Percentiles rank a stretch among this genome's conserved stretches.
Evolutionary conservation across 2,329 filamentous ascomycete species (phyloP).

Genomic region (Sodiomyces alkalinus): DNA sequence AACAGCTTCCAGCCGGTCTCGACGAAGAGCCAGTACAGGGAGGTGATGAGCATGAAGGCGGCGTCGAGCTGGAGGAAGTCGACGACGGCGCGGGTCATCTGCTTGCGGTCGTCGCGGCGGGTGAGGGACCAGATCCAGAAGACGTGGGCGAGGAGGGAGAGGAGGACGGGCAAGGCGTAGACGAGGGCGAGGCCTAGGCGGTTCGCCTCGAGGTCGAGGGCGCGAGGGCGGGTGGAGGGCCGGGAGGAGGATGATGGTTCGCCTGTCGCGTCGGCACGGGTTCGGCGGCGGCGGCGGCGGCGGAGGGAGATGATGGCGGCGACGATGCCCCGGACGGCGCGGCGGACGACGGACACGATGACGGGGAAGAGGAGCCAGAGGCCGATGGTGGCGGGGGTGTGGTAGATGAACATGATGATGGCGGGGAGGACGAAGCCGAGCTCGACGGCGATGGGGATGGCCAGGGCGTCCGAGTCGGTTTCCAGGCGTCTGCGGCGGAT

Average conservation of each 20-base stretch:
- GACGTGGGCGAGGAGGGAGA: constrained; percentile 26
- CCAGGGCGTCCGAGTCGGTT: constrained; percentile 36
- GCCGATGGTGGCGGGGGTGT: constrained; percentile 19
- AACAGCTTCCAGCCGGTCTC: constrained; percentile 30
- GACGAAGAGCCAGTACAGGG: constrained; percentile 37
- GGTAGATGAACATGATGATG: constrained; percentile 27
- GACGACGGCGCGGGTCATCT: constrained; percentile 32
- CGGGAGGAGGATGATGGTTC: constrained; percentile 11
- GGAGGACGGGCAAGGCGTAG: constrained; percentile 28
- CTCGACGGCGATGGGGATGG: constrained; percentile 33
- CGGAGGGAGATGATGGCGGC: neutral
- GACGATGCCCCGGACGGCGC: constrained; percentile 15
- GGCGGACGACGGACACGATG: constrained; percentile 28
- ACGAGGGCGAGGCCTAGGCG: constrained; percentile 21
- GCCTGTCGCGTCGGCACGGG: too few species aligned
- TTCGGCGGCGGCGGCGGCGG: neutral
- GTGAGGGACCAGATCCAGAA: constrained; percentile 23
- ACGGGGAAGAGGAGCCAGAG: constrained; percentile 38
- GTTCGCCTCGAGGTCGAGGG: constrained; percentile 28
- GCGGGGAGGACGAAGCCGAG: constrained; percentile 32
- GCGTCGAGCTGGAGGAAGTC: constrained; percentile 31
- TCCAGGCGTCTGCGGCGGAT: constrained; percentile 18
- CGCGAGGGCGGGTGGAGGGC: constrained; percentile 1
- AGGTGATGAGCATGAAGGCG: constrained; percentile 27
- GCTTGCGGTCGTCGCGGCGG: constrained; percentile 27